These are phyloP conservation scores for Blastobotrys serpentis DNA, from an alignment of 1,139 yeast species.

Conservation along the genomic window DNA sequence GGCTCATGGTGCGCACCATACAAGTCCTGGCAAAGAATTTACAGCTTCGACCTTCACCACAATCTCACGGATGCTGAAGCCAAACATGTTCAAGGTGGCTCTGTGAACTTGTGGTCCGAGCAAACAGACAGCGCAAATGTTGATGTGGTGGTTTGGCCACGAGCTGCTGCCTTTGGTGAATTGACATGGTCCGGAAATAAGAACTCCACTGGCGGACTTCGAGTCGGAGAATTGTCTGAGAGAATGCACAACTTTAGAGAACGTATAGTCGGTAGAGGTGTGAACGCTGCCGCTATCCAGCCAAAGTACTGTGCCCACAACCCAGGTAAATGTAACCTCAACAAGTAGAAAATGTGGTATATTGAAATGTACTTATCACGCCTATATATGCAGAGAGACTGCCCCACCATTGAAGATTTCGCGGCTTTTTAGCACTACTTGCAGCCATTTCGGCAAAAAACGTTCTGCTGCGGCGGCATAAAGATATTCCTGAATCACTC, in stretches of 20 bases:
- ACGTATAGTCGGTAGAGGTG: conserved; percentile 44
- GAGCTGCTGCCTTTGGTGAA: conserved; percentile 51
- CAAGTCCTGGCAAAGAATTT: conserved; percentile 51
- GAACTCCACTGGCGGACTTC: conserved; percentile 35
- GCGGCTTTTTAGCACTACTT: no score
- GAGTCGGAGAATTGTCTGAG: conserved; percentile 41
- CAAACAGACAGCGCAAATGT: conserved; percentile 45
- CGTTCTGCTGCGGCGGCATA: no score
- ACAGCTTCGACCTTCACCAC: conserved; percentile 42
- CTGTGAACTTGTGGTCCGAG: conserved; percentile 49
- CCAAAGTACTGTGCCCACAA: conserved; percentile 41
- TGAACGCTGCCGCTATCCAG: conserved; percentile 43
- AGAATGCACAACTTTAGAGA: conserved; percentile 48
- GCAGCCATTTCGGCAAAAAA: no score
- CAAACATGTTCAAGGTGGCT: conserved; percentile 46
- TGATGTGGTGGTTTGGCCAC: conserved; percentile 47
- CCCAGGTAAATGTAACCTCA: conserved; percentile 3
- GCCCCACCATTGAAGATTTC: no score
- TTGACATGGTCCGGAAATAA: conserved; percentile 48
- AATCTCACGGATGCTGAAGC: conserved; percentile 41
- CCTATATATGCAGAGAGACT: no score
- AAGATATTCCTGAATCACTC: no score
- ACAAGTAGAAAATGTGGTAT: no score
- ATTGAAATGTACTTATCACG: no score
- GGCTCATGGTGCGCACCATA: conserved; percentile 53